phyloP scores from a whole-genome alignment of 495 filamentous ascomycete genomes.

The Penicillium waksmanii region DNA sequence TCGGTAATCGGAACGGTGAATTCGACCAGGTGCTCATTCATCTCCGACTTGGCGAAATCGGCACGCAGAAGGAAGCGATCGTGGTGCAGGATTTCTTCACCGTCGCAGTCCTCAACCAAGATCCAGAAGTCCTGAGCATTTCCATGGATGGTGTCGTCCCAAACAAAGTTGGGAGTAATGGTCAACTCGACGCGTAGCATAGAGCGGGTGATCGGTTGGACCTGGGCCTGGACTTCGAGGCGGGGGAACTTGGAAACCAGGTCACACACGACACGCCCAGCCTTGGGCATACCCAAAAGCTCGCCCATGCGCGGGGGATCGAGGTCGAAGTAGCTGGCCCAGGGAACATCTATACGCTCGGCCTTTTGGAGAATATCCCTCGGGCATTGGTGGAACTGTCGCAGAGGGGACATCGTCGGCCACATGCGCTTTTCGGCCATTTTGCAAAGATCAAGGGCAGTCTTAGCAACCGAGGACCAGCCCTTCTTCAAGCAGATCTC shows the following conservation, averaged over 20 bases:
- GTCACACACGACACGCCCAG: constrained; percentile 81
- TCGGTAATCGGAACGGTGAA: constrained; percentile 97
- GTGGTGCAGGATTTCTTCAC: constrained; percentile 93
- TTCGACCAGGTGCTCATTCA: constrained; percentile 95
- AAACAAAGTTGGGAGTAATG: constrained; percentile 93
- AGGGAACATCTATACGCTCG: constrained; percentile 93
- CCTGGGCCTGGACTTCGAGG: constrained; percentile 86
- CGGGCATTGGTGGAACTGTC: constrained; percentile 84
- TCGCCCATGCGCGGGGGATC: constrained; percentile 98
- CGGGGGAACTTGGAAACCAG: constrained; percentile 92
- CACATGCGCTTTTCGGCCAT: constrained; percentile 99
- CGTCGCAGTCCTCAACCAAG: constrained; percentile 94
- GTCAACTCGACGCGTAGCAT: constrained; percentile 94
- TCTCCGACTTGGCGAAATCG: constrained; percentile 77
- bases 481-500: constrained; percentile 96
- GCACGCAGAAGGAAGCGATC: constrained; percentile 91
- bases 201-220: constrained; percentile 92
- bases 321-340: constrained; percentile 90
- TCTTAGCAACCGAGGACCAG: constrained; percentile 92
- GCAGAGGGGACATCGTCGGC: constrained; percentile 95
- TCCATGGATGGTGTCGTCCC: constrained; percentile 90
- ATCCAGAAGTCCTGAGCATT: constrained; percentile 94
- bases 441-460: constrained; percentile 93
- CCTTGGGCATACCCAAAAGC: constrained; percentile 87
- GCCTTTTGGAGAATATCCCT: constrained; percentile 87